Conservation (phyloP, 2,329 filamentous ascomycete genomes). For the Fusarium coicis region DNA sequence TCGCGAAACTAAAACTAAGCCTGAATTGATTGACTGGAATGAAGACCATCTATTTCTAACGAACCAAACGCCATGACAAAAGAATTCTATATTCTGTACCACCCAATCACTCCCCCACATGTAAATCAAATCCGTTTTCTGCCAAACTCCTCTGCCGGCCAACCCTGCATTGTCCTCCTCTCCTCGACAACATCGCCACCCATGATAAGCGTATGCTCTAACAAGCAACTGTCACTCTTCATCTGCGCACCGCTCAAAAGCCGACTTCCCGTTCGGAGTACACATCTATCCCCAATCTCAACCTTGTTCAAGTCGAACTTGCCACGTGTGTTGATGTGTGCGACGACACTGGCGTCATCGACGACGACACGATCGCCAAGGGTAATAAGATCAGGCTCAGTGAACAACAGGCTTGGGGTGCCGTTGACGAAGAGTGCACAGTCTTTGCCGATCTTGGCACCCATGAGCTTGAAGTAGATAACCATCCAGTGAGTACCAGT, state of each 20-base stretch:
- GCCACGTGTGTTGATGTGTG: constrained; percentile 13
- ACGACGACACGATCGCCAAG: background rate
- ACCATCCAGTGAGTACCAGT: background rate
- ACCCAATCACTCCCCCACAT: background rate
- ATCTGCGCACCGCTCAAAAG: constrained; percentile 10
- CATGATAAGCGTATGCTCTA: constrained; percentile 18
- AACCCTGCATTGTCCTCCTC: constrained; percentile 8
- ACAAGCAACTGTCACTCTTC: constrained; percentile 13
- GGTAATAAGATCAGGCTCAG: background rate
- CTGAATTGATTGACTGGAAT: background rate
- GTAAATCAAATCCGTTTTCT: background rate
- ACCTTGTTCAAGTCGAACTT: constrained; percentile 11
- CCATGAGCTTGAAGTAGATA: background rate
- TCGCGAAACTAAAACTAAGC: fast-evolving
- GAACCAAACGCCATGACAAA: background rate
- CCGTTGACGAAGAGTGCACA: constrained; percentile 7
- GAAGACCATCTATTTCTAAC: background rate
- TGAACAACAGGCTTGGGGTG: background rate
- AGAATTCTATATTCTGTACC: background rate
- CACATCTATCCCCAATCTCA: constrained; percentile 6
- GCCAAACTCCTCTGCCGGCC: constrained; percentile 9
- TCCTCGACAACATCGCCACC: constrained; percentile 15
- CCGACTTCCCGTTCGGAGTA: background rate
- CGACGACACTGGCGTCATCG: constrained; percentile 18
- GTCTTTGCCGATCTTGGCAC: constrained; percentile 9